Conservation (phyloP, 2,329 filamentous ascomycete genomes). For the Epichloe glyceriae region DNA sequence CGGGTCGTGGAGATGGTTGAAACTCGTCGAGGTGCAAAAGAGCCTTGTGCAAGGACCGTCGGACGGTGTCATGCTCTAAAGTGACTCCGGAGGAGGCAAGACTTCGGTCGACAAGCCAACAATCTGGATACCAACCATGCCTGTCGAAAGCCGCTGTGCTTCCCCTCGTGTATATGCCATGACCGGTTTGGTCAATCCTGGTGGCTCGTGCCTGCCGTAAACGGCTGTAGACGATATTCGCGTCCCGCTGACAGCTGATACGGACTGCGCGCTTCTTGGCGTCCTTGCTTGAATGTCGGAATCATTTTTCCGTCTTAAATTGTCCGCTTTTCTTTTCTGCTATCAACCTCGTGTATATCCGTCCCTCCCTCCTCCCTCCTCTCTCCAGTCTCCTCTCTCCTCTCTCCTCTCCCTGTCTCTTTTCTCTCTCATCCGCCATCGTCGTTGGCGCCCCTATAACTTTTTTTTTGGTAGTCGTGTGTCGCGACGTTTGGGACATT, state of each 20-base stretch:
- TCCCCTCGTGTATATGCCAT: not conserved
- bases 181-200: not conserved
- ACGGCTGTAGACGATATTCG: not conserved
- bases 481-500: conserved; percentile 1
- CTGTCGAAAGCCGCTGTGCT: not conserved
- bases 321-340: not conserved
- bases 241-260: conserved; percentile 4
- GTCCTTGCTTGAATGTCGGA: not conserved
- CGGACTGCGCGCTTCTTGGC: not conserved
- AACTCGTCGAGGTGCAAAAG: conserved; percentile 1
- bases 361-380: not conserved
- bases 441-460: not conserved
- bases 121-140: too few relatives aligned
- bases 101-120: not conserved
- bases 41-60: not conserved
- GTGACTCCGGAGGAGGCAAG: not conserved
- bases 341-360: conserved; percentile 3
- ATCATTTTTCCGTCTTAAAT: not conserved
- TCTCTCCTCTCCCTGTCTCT: not conserved
- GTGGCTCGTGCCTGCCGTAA: conserved; percentile 3
- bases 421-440: not conserved
- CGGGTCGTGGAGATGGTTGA: not conserved
- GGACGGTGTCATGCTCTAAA: not conserved
- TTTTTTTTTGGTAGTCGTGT: not conserved
- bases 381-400: not conserved